These are phyloP conservation scores for Xylariomycetidae sp. DNA, from an alignment of 2,329 filamentous ascomycete species.

Conservation along the genomic window DNA sequence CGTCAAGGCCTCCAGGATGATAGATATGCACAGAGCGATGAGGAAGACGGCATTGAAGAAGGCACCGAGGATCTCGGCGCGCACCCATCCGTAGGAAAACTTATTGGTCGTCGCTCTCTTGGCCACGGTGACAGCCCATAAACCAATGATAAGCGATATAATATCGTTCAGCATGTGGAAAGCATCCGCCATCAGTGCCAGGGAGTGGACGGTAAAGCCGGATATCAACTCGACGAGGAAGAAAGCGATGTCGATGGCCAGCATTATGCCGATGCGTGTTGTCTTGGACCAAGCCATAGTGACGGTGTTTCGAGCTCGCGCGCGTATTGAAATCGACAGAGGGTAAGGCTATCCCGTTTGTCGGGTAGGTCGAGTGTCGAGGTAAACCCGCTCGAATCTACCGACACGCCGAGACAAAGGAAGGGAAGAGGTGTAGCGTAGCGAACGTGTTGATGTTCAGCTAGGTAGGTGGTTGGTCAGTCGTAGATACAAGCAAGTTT, in stretches of 20 bases:
- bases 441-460: too few species aligned
- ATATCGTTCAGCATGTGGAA: conserved; percentile 99
- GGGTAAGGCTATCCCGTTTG: too few species aligned
- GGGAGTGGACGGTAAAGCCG: conserved; percentile 82
- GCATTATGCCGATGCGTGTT: conserved; percentile 86
- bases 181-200: conserved; percentile 91
- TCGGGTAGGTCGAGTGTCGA: too few species aligned
- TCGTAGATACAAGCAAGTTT: too few species aligned
- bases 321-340: too few species aligned
- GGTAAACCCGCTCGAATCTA: too few species aligned
- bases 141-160: conserved; percentile 82
- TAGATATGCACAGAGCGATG: conserved; percentile 91
- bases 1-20: conserved; percentile 90
- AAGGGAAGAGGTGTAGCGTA: too few species aligned
- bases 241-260: conserved; percentile 84
- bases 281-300: conserved; percentile 87
- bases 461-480: too few species aligned
- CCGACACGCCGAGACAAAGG: too few species aligned
- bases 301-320: too few species aligned
- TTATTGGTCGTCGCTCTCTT: conserved; percentile 81
- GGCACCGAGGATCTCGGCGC: conserved; percentile 92
- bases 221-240: conserved; percentile 84
- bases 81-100: conserved; percentile 97
- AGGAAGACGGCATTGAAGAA: conserved; percentile 97
- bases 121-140: conserved; percentile 92